phyloP scores from a whole-genome alignment of 805 yeast genomes.

The Huiozyma naganishii region DNA sequence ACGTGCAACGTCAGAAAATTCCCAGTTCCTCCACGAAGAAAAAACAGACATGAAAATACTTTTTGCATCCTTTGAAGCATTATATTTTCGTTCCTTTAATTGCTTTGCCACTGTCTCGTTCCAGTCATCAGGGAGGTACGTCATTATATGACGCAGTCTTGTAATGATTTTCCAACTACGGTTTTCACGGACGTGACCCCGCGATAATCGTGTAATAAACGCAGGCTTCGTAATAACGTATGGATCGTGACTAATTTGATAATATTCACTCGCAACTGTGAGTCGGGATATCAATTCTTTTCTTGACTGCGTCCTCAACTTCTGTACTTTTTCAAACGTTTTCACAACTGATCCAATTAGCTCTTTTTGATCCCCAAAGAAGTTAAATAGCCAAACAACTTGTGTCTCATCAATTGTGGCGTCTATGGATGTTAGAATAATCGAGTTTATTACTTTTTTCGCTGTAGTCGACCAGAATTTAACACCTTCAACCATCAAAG shows the following conservation, averaged over 20 bases:
- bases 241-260: constrained; percentile 68
- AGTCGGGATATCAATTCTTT: constrained; percentile 33
- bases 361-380: constrained; percentile 7
- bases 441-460: constrained; percentile 15
- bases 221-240: constrained; percentile 86
- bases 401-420: constrained; percentile 26
- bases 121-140: constrained; percentile 50
- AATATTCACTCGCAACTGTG: constrained; percentile 38
- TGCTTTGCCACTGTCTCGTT: constrained; percentile 5
- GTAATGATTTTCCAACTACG: constrained; percentile 84
- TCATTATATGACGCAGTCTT: constrained; percentile 63
- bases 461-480: constrained; percentile 22
- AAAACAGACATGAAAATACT: constrained; percentile 48
- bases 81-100: constrained; percentile 29
- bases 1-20: constrained; percentile 51
- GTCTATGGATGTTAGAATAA: constrained; percentile 24
- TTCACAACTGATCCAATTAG: constrained; percentile 6
- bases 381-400: constrained; percentile 26
- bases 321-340: constrained; percentile 4
- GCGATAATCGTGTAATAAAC: constrained; percentile 58
- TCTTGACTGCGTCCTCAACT: constrained; percentile 10
- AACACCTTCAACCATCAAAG: constrained; percentile 18
- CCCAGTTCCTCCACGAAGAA: constrained; percentile 87
- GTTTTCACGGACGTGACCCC: constrained; percentile 63
- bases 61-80: constrained; percentile 42